Conservation (phyloP, 164 flowering plant genomes). For the Saururus chinensis region DNA sequence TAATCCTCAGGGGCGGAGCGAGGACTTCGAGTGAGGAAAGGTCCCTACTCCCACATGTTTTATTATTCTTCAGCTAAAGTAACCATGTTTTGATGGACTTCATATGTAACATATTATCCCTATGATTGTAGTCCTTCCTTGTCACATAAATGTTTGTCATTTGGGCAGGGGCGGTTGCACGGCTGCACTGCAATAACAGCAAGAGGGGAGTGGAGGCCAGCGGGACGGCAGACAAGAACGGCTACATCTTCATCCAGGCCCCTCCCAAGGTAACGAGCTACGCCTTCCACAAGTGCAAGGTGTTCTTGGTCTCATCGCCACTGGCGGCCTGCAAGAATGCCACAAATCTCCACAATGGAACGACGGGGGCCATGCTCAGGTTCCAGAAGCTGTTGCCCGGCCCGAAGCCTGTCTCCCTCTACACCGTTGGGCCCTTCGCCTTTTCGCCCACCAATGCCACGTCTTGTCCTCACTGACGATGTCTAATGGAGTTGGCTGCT, state of each 20-base stretch:
- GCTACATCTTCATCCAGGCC: constrained; percentile 45
- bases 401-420: neutral
- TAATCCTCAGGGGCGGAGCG: too few relatives aligned
- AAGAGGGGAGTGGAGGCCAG: constrained; percentile 13
- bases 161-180: constrained; percentile 47
- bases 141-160: neutral
- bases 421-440: neutral
- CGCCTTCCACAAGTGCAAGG: constrained; percentile 47
- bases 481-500: neutral
- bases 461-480: constrained; percentile 1
- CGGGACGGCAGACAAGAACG: constrained; percentile 56
- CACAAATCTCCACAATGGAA: constrained; percentile 4
- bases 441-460: neutral
- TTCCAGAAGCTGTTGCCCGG: constrained; percentile 9
- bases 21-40: too few relatives aligned
- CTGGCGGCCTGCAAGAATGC: constrained; percentile 1
- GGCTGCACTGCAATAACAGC: constrained; percentile 47
- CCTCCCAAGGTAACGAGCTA: constrained; percentile 37
- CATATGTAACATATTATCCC: too few relatives aligned
- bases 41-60: too few relatives aligned
- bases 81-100: too few relatives aligned
- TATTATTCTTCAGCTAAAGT: too few relatives aligned
- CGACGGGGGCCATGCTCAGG: constrained; percentile 16
- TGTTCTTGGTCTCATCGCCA: constrained; percentile 8
- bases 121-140: neutral